Base-by-base conservation (phyloP, 345 rosid genomes). In the Carallia brachiata region DNA sequence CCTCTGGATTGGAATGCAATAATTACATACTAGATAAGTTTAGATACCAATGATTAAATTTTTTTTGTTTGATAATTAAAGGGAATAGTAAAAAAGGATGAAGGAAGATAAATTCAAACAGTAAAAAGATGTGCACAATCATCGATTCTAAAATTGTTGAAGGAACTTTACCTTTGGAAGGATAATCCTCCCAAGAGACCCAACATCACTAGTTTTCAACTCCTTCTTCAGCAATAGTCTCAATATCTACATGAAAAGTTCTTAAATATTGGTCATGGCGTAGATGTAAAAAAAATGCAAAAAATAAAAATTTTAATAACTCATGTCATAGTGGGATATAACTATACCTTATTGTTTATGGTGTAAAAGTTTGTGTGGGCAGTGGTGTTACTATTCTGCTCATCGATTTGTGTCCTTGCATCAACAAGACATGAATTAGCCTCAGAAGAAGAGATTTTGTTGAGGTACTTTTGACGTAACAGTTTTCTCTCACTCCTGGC, bases 121-220 rank as follows among this genome's bases (percentile, higher is more conserved):
- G 66, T 81, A 48, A 59, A 64, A 62, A 47, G 55, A 9, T 63
- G 37, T 36, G 52, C 47, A 55, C 32, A 56, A 30, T 50, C 17
- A 53, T 16, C 40, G 40, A 18, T 47, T 37, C 13, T 31, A 55
- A 31, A 16, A 60, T 53, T 52, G 13, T 52, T 71, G 40, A 62
- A 66, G 61, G 50, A 62, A 75, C 36, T 79, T 80, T 44, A 91
- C 98, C 98, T 88, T 93, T 78, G 95, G 98, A 73, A 93, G 82
- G 36, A 93, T 86, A 19, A 93, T 91, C 78, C 97, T 88, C 39
- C 97, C 91, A 40, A 88, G 88, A 50, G 82, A 66, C n/a, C 91
- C 87, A 34, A 93, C 96, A 77, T 93, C 98, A 77, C 97, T 93
- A 66, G 84, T 87, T 85, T 80, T 88, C 75, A 93, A 67, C 53